phyloP scores from a whole-genome alignment of 768 basidiomycete genomes.

The Auriscalpium vulgare region DNA sequence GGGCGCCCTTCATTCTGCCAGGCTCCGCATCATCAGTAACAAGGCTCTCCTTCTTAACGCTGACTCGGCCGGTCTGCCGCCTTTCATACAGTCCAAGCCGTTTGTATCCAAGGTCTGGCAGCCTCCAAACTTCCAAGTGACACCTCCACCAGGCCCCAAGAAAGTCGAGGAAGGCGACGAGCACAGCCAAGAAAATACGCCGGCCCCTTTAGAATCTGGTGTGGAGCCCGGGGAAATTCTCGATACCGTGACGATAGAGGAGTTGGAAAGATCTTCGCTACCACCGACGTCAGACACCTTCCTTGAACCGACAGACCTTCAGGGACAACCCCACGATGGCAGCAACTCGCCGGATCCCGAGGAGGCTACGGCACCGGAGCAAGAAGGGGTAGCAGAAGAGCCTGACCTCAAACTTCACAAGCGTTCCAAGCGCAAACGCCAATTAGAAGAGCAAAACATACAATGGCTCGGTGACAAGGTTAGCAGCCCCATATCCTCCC shows the following conservation, averaged over 20 bases:
- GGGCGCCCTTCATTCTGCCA: conserved; percentile 55
- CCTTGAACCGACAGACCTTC: neutral
- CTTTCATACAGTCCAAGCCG: conserved; percentile 65
- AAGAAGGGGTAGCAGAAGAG: neutral
- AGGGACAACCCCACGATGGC: neutral
- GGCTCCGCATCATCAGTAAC: conserved; percentile 73
- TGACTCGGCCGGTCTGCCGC: conserved; percentile 50
- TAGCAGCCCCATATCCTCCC: conserved; percentile 1
- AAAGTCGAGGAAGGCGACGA: neutral
- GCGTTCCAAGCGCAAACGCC: conserved; percentile 32
- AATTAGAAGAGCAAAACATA: conserved; percentile 31
- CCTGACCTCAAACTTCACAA: conserved; percentile 5
- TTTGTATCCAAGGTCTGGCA: conserved; percentile 63
- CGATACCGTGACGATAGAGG: conserved; percentile 2
- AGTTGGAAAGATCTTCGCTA: neutral
- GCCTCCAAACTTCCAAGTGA: conserved; percentile 37
- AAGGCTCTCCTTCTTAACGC: conserved; percentile 51
- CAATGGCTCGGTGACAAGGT: conserved; percentile 80
- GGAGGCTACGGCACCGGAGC: neutral
- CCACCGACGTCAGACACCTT: neutral
- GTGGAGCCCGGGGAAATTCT: neutral
- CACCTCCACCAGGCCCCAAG: conserved; percentile 14
- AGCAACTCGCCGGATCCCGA: neutral
- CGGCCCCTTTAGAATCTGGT: neutral
- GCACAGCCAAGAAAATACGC: neutral